A percentile compares a stretch with the other conserved stretches of the same genome.
These are phyloP conservation scores for Garcia nutans DNA, from an alignment of 345 rosid species.

Conservation along the genomic window DNA sequence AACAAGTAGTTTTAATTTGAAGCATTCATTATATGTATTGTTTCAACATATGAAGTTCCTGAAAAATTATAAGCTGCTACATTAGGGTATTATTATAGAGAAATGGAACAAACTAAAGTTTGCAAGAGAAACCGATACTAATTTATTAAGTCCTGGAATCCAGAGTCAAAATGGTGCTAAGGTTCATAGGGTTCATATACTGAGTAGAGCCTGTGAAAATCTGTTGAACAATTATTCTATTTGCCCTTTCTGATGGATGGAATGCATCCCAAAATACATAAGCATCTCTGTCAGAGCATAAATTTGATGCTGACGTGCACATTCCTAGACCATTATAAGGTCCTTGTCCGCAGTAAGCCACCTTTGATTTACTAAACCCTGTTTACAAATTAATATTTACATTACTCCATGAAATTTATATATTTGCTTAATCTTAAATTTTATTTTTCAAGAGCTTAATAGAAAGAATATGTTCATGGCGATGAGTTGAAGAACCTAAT, in stretches of 20 bases:
- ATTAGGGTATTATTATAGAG: not conserved
- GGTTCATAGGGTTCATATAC: constrained; percentile 22
- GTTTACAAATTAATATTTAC: no score
- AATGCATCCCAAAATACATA: constrained; percentile 26
- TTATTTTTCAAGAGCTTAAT: no score
- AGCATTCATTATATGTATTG: no score
- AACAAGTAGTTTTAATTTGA: no score
- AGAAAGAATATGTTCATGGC: no score
- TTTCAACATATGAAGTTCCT: not conserved
- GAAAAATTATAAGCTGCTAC: not conserved
- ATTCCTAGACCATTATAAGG: constrained; percentile 25
- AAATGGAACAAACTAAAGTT: no score
- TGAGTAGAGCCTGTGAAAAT: constrained; percentile 7
- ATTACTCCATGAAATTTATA: no score
- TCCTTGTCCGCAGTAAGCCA: constrained; percentile 16
- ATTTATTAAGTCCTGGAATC: constrained; percentile 31
- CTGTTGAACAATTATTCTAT: constrained; percentile 7
- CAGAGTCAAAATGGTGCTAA: constrained; percentile 34
- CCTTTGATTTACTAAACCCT: no score
- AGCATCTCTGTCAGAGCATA: constrained; percentile 14
- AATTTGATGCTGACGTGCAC: constrained; percentile 15
- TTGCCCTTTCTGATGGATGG: constrained; percentile 24
- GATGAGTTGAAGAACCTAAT: no score
- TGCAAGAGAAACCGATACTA: no score
- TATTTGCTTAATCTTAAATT: no score